phyloP scores from a whole-genome alignment of 208 protist genomes.

The Lotmaria passim region DNA sequence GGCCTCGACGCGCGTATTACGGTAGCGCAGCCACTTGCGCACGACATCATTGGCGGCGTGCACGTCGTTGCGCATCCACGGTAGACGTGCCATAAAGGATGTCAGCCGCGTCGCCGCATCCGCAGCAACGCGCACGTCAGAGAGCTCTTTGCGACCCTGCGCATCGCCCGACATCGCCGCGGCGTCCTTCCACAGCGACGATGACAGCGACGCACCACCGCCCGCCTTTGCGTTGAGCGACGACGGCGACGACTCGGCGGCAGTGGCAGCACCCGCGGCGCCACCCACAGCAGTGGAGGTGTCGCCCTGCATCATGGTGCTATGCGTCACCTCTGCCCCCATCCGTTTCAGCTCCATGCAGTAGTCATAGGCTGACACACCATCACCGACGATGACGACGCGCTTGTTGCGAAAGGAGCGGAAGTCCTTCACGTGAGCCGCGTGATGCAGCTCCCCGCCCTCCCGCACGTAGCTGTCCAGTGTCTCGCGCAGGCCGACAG shows the following conservation, averaged over 20 bases:
- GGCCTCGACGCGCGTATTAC: conserved; percentile 37
- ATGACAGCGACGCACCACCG: background rate
- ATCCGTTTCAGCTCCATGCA: conserved; percentile 62
- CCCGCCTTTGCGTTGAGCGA: background rate
- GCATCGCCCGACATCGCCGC: background rate
- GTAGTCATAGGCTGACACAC: conserved; percentile 85
- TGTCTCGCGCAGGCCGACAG: conserved; percentile 42
- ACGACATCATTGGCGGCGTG: conserved; percentile 54
- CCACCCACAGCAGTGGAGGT: background rate
- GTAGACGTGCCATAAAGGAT: conserved; percentile 36
- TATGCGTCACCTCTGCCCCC: conserved; percentile 82
- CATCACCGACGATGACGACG: conserved; percentile 85
- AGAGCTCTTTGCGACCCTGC: background rate
- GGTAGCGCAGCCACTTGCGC: conserved; percentile 62
- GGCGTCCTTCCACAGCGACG: conserved; percentile 7
- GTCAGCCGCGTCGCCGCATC: conserved; percentile 45
- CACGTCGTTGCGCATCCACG: conserved; percentile 56
- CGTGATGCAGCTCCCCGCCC: conserved; percentile 84
- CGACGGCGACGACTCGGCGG: too few relatives aligned
- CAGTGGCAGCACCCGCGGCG: background rate
- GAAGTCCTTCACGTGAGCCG: conserved; percentile 88
- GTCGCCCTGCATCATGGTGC: conserved; percentile 32
- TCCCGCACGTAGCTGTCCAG: conserved; percentile 49
- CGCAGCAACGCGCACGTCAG: conserved; percentile 28
- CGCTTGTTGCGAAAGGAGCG: conserved; percentile 68